Evolutionary conservation across 2,329 filamentous ascomycete genomes (phyloP).

Genomic region (Delphinella strobiligena): DNA sequence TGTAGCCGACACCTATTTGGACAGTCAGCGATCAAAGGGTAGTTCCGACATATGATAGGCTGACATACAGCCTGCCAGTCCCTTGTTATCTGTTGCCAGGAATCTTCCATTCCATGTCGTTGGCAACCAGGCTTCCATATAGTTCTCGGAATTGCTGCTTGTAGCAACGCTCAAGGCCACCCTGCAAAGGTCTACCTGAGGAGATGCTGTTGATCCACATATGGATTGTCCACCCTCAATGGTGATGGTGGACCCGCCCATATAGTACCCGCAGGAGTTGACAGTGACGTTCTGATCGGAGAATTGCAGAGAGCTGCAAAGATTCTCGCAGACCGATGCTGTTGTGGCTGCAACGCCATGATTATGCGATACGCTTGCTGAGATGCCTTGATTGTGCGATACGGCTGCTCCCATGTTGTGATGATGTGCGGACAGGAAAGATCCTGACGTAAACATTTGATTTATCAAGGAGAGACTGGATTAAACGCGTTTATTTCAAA

Average conservation of each 20-base stretch:
- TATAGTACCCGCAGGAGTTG: conserved; percentile 2
- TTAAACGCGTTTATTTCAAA: too few relatives aligned
- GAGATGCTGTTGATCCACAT: conserved; percentile 9
- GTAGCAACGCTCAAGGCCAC: neutral
- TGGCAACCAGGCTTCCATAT: conserved; percentile 33
- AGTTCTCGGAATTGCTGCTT: neutral
- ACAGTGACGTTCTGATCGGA: conserved; percentile 3
- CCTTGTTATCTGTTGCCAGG: conserved; percentile 23
- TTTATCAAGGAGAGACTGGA: too few relatives aligned
- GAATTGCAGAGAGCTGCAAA: conserved; percentile 2
- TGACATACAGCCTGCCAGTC: conserved; percentile 21
- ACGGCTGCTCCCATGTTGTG: too few relatives aligned
- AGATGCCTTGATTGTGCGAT: too few relatives aligned
- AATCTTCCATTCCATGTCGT: conserved; percentile 13
- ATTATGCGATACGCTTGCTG: too few relatives aligned
- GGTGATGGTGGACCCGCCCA: conserved; percentile 2
- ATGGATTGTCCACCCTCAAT: conserved; percentile 5
- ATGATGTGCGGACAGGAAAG: too few relatives aligned
- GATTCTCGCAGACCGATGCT: neutral
- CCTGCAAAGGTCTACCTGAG: conserved; percentile 1
- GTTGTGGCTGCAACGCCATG: too few relatives aligned
- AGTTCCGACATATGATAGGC: conserved; percentile 13
- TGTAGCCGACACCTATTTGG: conserved; percentile 18
- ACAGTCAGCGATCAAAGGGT: too few relatives aligned
- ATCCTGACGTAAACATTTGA: too few relatives aligned